Conservation (phyloP, 2,329 filamentous ascomycete species). For the Monosporascus cannonballus region DNA sequence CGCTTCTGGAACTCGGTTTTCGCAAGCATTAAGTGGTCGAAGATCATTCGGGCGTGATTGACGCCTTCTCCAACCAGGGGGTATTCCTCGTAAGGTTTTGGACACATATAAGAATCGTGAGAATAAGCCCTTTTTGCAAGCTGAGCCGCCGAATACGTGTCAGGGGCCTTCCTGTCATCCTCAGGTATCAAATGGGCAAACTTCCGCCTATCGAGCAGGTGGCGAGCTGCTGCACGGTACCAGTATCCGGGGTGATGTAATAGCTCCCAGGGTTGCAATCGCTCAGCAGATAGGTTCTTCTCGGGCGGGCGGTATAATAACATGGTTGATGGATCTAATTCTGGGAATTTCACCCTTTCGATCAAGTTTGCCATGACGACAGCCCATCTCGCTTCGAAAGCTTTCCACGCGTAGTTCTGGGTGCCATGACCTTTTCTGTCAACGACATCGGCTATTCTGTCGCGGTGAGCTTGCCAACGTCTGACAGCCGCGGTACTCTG, state of each 20-base stretch:
- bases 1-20: slow-evolving; percentile 48
- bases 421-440: slow-evolving; percentile 81
- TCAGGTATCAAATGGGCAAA: slow-evolving; percentile 53
- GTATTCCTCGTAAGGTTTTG: slow-evolving; percentile 54
- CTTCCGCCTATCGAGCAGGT: slow-evolving; percentile 45
- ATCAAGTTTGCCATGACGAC: slow-evolving; percentile 56
- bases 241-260: slow-evolving; percentile 64
- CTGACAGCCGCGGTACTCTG: slow-evolving; percentile 75
- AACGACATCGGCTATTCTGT: slow-evolving; percentile 68
- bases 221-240: slow-evolving; percentile 55
- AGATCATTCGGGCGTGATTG: slow-evolving; percentile 50
- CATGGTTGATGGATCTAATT: slow-evolving; percentile 38
- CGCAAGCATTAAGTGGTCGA: slow-evolving; percentile 45
- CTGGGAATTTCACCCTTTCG: slow-evolving; percentile 45
- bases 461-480: slow-evolving; percentile 72
- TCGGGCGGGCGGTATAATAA: slow-evolving; percentile 50
- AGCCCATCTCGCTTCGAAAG: slow-evolving; percentile 79
- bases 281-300: slow-evolving; percentile 51
- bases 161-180: slow-evolving; percentile 49
- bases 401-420: slow-evolving; percentile 86
- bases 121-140: slow-evolving; percentile 46
- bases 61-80: slow-evolving; percentile 45
- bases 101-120: slow-evolving; percentile 63
- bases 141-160: slow-evolving; percentile 38
- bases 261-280: slow-evolving; percentile 56